phyloP scores from a whole-genome alignment of 768 basidiomycete genomes.

The Vishniacozyma victoriae region DNA sequence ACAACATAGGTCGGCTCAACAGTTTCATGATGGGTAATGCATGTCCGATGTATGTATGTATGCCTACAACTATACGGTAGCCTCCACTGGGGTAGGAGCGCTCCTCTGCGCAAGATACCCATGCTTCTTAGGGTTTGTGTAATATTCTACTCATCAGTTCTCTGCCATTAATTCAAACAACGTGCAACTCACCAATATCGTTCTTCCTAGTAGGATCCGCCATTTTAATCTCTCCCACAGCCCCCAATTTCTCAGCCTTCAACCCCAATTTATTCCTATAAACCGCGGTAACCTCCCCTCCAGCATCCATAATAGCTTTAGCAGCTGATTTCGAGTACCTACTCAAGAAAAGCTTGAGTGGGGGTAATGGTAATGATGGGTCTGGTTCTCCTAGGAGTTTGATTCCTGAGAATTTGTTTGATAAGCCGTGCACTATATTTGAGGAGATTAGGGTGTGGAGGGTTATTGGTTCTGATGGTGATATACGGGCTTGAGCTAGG shows the following conservation, averaged over 20 bases:
- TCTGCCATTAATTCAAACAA: not conserved
- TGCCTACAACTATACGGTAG: too few species aligned
- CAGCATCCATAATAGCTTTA: constrained; percentile 68
- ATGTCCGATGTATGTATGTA: not conserved
- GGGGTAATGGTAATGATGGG: constrained; percentile 44
- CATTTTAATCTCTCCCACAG: constrained; percentile 61
- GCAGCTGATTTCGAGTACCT: constrained; percentile 84
- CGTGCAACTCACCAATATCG: constrained; percentile 69
- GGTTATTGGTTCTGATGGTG: constrained; percentile 77
- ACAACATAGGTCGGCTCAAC: too few species aligned
- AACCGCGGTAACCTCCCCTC: constrained; percentile 80
- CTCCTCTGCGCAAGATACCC: constrained; percentile 43
- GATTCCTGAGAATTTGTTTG: constrained; percentile 68
- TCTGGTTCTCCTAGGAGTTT: constrained; percentile 70
- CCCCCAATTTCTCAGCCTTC: constrained; percentile 53
- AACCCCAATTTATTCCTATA: constrained; percentile 85
- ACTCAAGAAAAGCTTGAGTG: constrained; percentile 75
- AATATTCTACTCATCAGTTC: constrained; percentile 28
- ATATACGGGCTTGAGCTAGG: constrained; percentile 77
- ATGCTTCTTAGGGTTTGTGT: constrained; percentile 42
- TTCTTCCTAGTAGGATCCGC: constrained; percentile 80
- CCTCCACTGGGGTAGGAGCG: too few species aligned
- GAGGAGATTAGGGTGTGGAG: constrained; percentile 76
- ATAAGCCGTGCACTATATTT: constrained; percentile 78
- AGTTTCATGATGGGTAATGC: not conserved